These are phyloP conservation scores for Gaertneriomyces sp. DNA, from an alignment of 192 early-diverging fungal genomes.

Conservation along the genomic window DNA sequence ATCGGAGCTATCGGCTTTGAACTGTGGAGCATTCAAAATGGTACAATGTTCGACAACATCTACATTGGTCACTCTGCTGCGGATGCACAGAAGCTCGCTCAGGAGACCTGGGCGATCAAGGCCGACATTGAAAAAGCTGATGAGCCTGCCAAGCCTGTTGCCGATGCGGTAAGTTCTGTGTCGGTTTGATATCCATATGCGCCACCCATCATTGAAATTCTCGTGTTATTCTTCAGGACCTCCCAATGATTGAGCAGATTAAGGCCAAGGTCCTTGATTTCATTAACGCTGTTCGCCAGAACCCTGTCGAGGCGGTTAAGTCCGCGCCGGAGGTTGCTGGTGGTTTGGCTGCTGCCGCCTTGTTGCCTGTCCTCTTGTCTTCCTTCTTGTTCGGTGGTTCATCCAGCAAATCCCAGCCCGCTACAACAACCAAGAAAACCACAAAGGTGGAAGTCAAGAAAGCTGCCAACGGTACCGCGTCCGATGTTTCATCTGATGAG, in stretches of 20 bases:
- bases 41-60: conserved; percentile 88
- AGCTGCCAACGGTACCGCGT: too few species aligned
- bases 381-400: conserved; percentile 1
- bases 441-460: too few species aligned
- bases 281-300: conserved; percentile 19
- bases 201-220: conserved; percentile 1
- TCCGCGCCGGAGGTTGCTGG: conserved; percentile 36
- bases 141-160: conserved; percentile 17
- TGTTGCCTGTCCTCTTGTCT: conserved; percentile 19
- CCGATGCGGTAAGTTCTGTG: conserved; percentile 12
- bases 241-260: conserved; percentile 24
- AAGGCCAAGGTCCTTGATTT: conserved; percentile 27
- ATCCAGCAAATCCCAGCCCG: not conserved
- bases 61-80: conserved; percentile 72
- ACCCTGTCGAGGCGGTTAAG: conserved; percentile 41
- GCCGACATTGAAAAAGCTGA: conserved; percentile 61
- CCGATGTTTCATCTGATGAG: too few species aligned
- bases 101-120: conserved; percentile 78
- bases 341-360: conserved; percentile 14
- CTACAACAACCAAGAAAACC: too few species aligned
- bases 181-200: not conserved
- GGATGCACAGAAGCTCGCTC: conserved; percentile 67
- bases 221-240: not conserved
- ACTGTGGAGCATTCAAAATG: conserved; percentile 89
- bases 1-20: conserved; percentile 88